Evolutionary conservation across 2,329 filamentous ascomycete genomes (phyloP).

Genomic region (Colletotrichum eremochloae): DNA sequence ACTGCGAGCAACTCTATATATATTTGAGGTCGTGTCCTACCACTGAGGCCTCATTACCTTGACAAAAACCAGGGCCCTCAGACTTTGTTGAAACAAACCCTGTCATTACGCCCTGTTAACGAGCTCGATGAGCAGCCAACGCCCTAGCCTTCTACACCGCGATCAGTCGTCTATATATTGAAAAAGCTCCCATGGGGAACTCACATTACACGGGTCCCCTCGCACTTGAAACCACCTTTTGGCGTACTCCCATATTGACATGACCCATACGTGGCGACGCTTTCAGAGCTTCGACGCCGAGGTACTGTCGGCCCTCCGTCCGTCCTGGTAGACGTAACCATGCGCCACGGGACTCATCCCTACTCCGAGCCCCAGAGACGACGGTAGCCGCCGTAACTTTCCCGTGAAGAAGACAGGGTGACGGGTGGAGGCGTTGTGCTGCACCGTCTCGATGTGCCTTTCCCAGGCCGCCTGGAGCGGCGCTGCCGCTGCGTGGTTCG

Average conservation of each 20-base stretch:
- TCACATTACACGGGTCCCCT: neutral
- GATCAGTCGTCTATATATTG: neutral
- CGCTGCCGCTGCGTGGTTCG: conserved; percentile 10
- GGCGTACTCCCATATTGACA: neutral
- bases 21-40: too few species aligned
- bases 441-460: conserved; percentile 42
- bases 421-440: conserved; percentile 69
- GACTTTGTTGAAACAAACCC: too few species aligned
- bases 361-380: conserved; percentile 46
- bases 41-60: neutral
- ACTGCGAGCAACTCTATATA: neutral
- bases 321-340: conserved; percentile 71
- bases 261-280: too few species aligned
- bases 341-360: conserved; percentile 66
- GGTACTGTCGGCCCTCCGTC: conserved; percentile 47
- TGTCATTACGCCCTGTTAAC: neutral
- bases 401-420: conserved; percentile 85
- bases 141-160: neutral
- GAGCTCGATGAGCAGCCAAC: neutral
- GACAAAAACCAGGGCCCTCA: neutral
- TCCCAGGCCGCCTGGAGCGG: conserved; percentile 46
- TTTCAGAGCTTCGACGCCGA: conserved; percentile 55
- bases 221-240: neutral
- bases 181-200: neutral
- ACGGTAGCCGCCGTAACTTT: conserved; percentile 68